Base-by-base conservation (phyloP, 1,284 basidiomycete species). In the Athelia psychrophila region DNA sequence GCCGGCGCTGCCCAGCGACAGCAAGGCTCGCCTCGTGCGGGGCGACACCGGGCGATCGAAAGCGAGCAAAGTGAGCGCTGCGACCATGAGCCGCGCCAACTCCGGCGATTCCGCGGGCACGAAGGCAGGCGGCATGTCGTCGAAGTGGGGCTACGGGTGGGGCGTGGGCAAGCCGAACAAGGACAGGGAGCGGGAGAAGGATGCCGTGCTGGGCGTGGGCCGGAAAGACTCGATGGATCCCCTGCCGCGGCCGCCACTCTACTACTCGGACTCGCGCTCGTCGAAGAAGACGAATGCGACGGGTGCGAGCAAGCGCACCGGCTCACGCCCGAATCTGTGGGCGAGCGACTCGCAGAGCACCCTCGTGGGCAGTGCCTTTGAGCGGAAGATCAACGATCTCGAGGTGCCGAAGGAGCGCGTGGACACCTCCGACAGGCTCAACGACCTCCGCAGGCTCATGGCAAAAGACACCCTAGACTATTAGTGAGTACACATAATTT, bases 401-500 rank as follows among this genome's bases (percentile, higher is more conserved):
- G 84, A 85, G 40, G 74, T 78, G 6, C 72, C 81, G 48, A 69
- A 71, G 44, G 77, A 77, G 53, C 70, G 67, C 24, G 68, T 75
- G 0, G 86, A 91, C 59, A 88, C 87, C 0, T 66, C 69, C 2
- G 76, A 78, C 49, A 77, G 88, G 24, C 69, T 97, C 45, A 75
- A 76, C 1, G 83, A 86, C 49, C 67, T 95, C 49, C 76, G 89
- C 44, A 76, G 76, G 50, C 69, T 86, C 55, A 91, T 95, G 83
- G 58, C 65, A 20, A 90, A 89, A 60, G 84, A 91, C 51, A 79
- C 77, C 51, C 68, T 95, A 47, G 89, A 93, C 68, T 95, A 88
- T 67, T 95, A 95, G 93, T 94, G 60, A 70, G 90, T 83, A 48
- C 36, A 23, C 30, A n/a, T n/a, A 47, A 36, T 22, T 30, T 25